These are phyloP conservation scores for Begonia loranthoides DNA, from an alignment of 306 rosid genomes.

Conservation along the genomic window DNA sequence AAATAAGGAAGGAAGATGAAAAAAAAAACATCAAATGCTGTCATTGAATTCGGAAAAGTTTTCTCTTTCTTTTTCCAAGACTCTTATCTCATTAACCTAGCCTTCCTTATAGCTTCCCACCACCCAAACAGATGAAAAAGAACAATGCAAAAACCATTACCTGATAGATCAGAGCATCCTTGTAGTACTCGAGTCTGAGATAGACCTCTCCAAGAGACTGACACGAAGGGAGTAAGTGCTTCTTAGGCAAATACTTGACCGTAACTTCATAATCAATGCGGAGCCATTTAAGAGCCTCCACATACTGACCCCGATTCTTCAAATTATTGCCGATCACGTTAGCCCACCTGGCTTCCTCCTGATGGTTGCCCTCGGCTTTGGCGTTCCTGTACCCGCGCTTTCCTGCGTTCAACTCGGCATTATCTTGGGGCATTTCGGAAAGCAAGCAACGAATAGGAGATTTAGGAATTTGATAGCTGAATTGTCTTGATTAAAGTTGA, in stretches of 20 bases:
- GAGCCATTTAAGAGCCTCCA: slow-evolving; percentile 70
- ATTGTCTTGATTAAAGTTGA: too few species aligned
- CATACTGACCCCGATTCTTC: slow-evolving; percentile 69
- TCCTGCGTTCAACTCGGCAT: slow-evolving; percentile 35
- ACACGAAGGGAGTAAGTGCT: slow-evolving; percentile 61
- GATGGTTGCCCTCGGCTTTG: slow-evolving; percentile 49
- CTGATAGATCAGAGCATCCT: slow-evolving; percentile 63
- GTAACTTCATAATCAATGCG: slow-evolving; percentile 59
- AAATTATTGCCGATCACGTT: slow-evolving; percentile 56
- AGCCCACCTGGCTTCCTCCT: slow-evolving; percentile 92
- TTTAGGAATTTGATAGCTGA: too few species aligned
- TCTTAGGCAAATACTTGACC: slow-evolving; percentile 32
- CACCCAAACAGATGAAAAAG: too few species aligned
- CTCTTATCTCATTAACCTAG: too few species aligned
- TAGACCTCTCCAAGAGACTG: slow-evolving; percentile 90
- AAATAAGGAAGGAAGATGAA: too few species aligned
- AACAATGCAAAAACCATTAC: slow-evolving; percentile 11
- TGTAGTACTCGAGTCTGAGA: slow-evolving; percentile 56
- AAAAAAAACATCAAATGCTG: too few species aligned
- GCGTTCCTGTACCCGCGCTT: slow-evolving; percentile 49
- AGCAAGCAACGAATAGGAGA: too few species aligned
- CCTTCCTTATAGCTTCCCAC: too few species aligned
- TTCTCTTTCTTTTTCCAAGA: too few species aligned
- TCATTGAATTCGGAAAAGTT: too few species aligned
- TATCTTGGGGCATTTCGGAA: slow-evolving; percentile 29